Base-by-base conservation (phyloP, 768 basidiomycete species). In the Pleurotus tuber-regium region DNA sequence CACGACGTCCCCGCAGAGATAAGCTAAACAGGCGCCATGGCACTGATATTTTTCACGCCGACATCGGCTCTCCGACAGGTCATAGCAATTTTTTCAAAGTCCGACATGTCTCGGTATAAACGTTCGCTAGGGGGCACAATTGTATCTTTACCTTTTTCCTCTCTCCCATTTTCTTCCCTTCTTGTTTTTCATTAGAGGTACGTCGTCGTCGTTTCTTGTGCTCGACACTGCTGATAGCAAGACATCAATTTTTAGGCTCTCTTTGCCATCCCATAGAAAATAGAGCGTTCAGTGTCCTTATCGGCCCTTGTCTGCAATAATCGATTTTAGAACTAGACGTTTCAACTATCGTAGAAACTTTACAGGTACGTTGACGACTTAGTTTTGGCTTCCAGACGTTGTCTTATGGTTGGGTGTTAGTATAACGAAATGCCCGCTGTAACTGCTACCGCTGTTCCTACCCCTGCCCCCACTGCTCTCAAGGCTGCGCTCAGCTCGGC, bases 361-460 rank as follows among this genome's bases (percentile, higher is more conserved):
- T 57, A 63, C 72, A 78, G 71, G 83, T 82, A 51, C 46, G 70
- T 65, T 38, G 7, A 11, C 23, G 23, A n/a, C 4, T 39, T 51
- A 11, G 18, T 25, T 30, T 31, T 43, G 11, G 35, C 25, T 42
- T 52, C 41, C 39, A 19, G n/a, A n/a, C 39, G 28, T 50, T 41
- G 40, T 50, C 48, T 55, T 55, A 38, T 48, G 36, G n/a, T 60
- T 42, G 51, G 43, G 44, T 33, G 35, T 6, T 56, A 86, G 80
- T 81, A 72, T 62, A 65, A 70, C 74, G 76, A 84, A 71, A 92
- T 92, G 89, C 87, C 89, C 58, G 84, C 89, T 73, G 81, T 82
- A 70, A 85, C 84, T 55, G 82, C 89, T 62, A 70, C 82, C 61
- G 67, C 82, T 65, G 59, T 72, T 71, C 70, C 78, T 66, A 72